Conservation (phyloP, 2,329 filamentous ascomycete species). For the Colletotrichum australisinense region DNA sequence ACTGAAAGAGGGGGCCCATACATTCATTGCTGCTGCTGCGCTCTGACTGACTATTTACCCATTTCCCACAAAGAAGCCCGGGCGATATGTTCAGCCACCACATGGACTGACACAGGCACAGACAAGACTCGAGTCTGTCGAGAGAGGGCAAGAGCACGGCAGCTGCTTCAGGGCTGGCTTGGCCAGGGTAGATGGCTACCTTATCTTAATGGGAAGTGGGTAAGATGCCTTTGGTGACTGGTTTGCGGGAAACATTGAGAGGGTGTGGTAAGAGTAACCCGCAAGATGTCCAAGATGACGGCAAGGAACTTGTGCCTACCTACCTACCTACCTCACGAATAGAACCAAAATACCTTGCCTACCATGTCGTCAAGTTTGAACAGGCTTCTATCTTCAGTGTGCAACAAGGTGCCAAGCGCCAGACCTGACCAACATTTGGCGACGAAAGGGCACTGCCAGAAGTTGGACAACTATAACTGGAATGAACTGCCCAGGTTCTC, state of each 20-base stretch:
- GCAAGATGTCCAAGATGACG: neutral
- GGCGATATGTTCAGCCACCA: constrained; percentile 7
- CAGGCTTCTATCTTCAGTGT: neutral
- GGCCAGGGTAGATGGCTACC: neutral
- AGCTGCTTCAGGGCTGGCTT: neutral
- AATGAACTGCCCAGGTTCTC: neutral
- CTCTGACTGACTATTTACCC: neutral
- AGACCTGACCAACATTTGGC: neutral
- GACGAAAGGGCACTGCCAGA: neutral
- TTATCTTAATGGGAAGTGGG: neutral
- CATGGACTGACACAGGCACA: constrained; percentile 3
- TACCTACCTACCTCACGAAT: too few species aligned
- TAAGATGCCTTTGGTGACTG: neutral
- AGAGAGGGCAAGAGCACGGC: neutral
- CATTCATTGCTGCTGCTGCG: constrained; percentile 8
- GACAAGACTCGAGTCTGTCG: neutral
- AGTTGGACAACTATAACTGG: neutral
- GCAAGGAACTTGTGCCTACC: neutral
- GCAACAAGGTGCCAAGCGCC: neutral
- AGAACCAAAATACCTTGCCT: too few species aligned
- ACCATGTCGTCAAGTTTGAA: too few species aligned
- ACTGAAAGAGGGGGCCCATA: neutral
- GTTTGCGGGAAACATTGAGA: neutral
- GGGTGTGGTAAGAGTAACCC: neutral
- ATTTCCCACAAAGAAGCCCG: neutral